phyloP scores from a whole-genome alignment of 371 early-diverging fungal genomes.

The Mucor piriformis region DNA sequence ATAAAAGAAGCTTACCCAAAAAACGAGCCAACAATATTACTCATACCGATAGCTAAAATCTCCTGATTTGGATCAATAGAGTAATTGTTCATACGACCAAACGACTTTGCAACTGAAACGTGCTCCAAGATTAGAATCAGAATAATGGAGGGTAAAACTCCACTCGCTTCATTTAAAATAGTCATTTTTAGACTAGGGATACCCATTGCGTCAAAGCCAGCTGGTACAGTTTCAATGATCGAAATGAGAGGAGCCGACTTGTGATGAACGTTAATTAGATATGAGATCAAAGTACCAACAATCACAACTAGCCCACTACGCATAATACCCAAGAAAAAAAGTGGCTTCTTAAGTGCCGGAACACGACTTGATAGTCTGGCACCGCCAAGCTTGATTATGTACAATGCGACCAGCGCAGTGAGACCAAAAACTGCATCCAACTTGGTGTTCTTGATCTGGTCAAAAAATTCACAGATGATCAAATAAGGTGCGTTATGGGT shows the following conservation, averaged over 20 bases:
- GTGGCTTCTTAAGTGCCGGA: constrained; percentile 25
- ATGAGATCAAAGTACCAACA: constrained; percentile 40
- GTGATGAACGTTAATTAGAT: constrained; percentile 25
- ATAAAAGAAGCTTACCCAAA: constrained; percentile 57
- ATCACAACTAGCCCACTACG: constrained; percentile 50
- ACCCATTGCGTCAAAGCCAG: constrained; percentile 64
- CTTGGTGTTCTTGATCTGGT: constrained; percentile 33
- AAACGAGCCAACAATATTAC: constrained; percentile 81
- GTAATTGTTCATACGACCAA: constrained; percentile 67
- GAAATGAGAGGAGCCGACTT: constrained; percentile 25
- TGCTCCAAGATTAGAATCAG: constrained; percentile 82
- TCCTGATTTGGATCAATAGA: constrained; percentile 76
- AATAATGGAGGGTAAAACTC: constrained; percentile 60
- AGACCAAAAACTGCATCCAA: constrained; percentile 58
- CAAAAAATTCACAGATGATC: constrained; percentile 52
- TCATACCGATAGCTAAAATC: constrained; percentile 81
- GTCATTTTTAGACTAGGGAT: constrained; percentile 47
- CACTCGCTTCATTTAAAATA: constrained; percentile 48
- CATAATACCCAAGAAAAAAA: constrained; percentile 53
- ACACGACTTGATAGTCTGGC: constrained; percentile 34
- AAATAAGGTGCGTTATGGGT: constrained; percentile 59
- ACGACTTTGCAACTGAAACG: constrained; percentile 72
- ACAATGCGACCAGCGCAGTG: constrained; percentile 41
- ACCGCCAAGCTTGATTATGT: constrained; percentile 36
- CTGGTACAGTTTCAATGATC: constrained; percentile 69